phyloP scores from a whole-genome alignment of 306 rosid genomes.

The Cicer yamashitae region DNA sequence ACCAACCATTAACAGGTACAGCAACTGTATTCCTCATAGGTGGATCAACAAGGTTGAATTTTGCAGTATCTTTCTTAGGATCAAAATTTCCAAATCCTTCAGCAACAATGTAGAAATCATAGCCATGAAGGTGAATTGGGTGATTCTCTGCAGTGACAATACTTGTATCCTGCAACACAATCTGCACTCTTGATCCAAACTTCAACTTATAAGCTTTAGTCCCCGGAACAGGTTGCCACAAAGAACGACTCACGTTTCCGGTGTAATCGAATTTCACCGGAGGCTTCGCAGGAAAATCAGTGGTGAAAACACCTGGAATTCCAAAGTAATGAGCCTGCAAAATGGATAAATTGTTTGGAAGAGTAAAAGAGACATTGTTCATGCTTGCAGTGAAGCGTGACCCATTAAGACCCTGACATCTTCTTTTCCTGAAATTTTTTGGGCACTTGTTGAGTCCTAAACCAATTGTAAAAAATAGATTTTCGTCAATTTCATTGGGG shows the following conservation, averaged over 20 bases:
- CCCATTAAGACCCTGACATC: slow-evolving; percentile 85
- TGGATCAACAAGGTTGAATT: slow-evolving; percentile 91
- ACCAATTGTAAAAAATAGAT: slow-evolving; percentile 72
- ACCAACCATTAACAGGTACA: slow-evolving; percentile 89
- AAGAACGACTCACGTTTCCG: slow-evolving; percentile 80
- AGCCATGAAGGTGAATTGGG: slow-evolving; percentile 91
- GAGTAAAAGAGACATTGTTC: slow-evolving; percentile 78
- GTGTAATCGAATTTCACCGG: slow-evolving; percentile 74
- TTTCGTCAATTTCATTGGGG: slow-evolving; percentile 74
- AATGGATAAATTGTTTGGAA: slow-evolving; percentile 65
- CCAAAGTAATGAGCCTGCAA: slow-evolving; percentile 71
- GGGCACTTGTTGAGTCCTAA: slow-evolving; percentile 87
- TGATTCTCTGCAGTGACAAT: slow-evolving; percentile 84
- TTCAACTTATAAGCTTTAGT: slow-evolving; percentile 69
- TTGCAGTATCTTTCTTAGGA: slow-evolving; percentile 59
- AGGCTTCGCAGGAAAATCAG: slow-evolving; percentile 81
- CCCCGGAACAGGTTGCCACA: slow-evolving; percentile 75
- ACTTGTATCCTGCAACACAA: slow-evolving; percentile 85
- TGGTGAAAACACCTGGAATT: slow-evolving; percentile 71
- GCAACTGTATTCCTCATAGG: slow-evolving; percentile 86
- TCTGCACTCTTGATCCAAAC: slow-evolving; percentile 77
- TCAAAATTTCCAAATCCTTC: slow-evolving; percentile 91
- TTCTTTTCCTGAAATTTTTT: slow-evolving; percentile 28
- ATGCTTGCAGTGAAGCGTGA: slow-evolving; percentile 88
- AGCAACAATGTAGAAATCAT: slow-evolving; percentile 83